phyloP scores from a whole-genome alignment of 345 rosid species.

The Rhodamnia argentea region DNA sequence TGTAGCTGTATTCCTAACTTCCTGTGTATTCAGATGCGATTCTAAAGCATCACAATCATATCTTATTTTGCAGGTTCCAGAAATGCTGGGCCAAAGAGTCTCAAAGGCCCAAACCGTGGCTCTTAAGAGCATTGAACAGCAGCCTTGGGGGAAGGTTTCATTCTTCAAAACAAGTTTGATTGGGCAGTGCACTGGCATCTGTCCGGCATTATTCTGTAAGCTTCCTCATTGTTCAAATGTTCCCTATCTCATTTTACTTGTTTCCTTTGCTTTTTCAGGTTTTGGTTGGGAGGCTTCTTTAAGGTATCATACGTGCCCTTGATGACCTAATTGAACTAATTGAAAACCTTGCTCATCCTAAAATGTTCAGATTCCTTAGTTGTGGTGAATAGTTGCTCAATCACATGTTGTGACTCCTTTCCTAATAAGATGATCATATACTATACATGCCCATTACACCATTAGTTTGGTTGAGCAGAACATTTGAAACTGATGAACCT shows the following conservation, averaged over 20 bases:
- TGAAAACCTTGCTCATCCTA: not conserved
- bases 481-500: not conserved
- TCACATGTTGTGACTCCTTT: not conserved
- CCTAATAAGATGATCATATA: not conserved
- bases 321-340: not conserved
- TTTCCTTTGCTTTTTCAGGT: conserved; percentile 29
- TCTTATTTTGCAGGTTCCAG: conserved; percentile 51
- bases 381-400: not conserved
- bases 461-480: not conserved
- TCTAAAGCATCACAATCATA: not conserved
- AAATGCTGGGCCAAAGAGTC: conserved; percentile 72
- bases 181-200: not conserved
- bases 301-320: conserved; percentile 38
- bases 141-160: conserved; percentile 77
- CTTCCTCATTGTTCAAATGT: not conserved
- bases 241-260: not conserved
- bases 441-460: no score
- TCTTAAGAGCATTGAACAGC: conserved; percentile 71
- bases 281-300: conserved; percentile 83
- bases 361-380: not conserved
- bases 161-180: not conserved
- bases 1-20: not conserved
- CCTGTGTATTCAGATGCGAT: not conserved
- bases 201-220: not conserved
- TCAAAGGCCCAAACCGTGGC: conserved; percentile 61